Evolutionary conservation across 108 stramenopile genomes (phyloP), one percentile per base, ranked within the genome.

Genomic region (Discostella pseudostelligera): DNA sequence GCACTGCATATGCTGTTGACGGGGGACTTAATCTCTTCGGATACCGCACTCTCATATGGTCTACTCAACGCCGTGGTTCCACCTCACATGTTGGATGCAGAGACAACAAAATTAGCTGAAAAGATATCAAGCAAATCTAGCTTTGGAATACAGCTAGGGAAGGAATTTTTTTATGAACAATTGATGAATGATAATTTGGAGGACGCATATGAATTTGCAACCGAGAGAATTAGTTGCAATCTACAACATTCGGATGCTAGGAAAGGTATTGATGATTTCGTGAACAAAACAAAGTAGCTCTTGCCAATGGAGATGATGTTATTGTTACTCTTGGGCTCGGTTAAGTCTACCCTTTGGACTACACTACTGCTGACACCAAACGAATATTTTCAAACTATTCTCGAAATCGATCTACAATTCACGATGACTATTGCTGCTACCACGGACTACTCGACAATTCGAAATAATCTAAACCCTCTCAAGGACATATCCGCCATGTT

Each of bases 1-100:
- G 84, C 87, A n/a, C 74, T 92, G 79, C 84, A 86, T 25, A 92
- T 92, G 90, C 65, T 92, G 45, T 47, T 87, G 16, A 92, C 90
- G 5, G 90, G 87, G 11, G 60, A 81, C 5, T 39, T 79, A 8
- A 83, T 92, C 32, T 67, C 82, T 5, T 83, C 90, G 13, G 28
- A 72, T 21, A 71, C 87, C 14, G 90, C 90, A 16, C 42, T 70
- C 21, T 17, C 58, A 28, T 76, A 74, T 59, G 87, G 84, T 0
- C 70, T 88, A 22, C 56, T 87, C 17, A 84, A 79, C 10, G 59
- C 62, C 25, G 70, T 76, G 11, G 74, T 84, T 4, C 44, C 62
- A 5, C 51, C 63, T 21, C 21, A 67, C 9, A 29, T 51, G 19
- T 46, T 76, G 40, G 72, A 81, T 24, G 56, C 20, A 0, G 61